These are phyloP conservation scores for Discostella stelligeroides DNA, from an alignment of 108 stramenopile genomes.

Conservation along the genomic window DNA sequence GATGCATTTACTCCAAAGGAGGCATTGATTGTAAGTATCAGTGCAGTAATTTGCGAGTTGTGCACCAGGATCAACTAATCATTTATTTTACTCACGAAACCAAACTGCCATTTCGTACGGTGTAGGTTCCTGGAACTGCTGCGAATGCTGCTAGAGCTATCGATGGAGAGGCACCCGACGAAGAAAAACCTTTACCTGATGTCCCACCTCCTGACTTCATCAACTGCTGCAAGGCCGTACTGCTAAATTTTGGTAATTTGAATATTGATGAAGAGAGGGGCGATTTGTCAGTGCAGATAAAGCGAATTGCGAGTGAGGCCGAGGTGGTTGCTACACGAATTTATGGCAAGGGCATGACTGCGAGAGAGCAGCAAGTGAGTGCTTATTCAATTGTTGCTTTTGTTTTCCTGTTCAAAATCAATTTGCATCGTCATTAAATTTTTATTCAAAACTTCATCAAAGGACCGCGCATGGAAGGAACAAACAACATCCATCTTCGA, in stretches of 20 bases:
- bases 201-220: slow-evolving; percentile 91
- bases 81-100: not conserved
- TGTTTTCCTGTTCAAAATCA: too few relatives aligned
- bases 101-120: too few relatives aligned
- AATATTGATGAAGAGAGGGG: slow-evolving; percentile 75
- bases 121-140: slow-evolving; percentile 77
- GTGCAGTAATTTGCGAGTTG: not conserved
- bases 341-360: slow-evolving; percentile 87
- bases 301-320: slow-evolving; percentile 80
- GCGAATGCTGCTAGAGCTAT: slow-evolving; percentile 83
- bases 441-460: slow-evolving; percentile 5
- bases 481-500: slow-evolving; percentile 90
- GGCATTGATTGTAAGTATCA: slow-evolving; percentile 60
- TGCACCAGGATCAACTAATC: not conserved
- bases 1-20: slow-evolving; percentile 90
- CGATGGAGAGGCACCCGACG: slow-evolving; percentile 79
- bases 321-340: slow-evolving; percentile 89
- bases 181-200: slow-evolving; percentile 85
- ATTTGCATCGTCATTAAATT: not conserved
- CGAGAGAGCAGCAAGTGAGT: slow-evolving; percentile 82
- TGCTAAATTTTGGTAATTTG: slow-evolving; percentile 89
- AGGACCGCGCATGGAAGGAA: slow-evolving; percentile 85
- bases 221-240: slow-evolving; percentile 86
- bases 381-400: not conserved
- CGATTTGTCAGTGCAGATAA: slow-evolving; percentile 77